Base-by-base conservation (phyloP, 331 rosid genomes). In the Malus hybrid region DNA sequence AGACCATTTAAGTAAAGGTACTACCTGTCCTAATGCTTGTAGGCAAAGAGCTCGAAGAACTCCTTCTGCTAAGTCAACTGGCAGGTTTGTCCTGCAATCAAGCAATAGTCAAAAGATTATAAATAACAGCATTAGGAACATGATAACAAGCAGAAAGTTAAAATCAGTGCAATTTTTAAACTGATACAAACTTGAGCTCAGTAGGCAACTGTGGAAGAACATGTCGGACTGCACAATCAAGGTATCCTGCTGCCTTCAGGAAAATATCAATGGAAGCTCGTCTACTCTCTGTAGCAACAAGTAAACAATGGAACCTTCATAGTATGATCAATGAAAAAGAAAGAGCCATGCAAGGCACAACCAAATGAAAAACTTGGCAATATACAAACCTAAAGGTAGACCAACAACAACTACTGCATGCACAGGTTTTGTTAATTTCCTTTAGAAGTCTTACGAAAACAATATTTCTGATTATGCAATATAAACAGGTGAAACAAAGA, bases 21-120 rank as follows among this genome's bases (percentile, higher is more conserved):
- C 31, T 88, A 94, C 99, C 97, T 86, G 92, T 82, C 99, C 97
- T 72, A 94, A 81, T 72, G 99, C 97, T 81, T 90, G 99, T 57
- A 94, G 87, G 88, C 91, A 79, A 73, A 92, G 96, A 13, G 97
- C 97, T 77, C 99, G 92, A 75, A 94, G 96, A 85, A 86, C 93
- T 61, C 97, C 99, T 83, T 94, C 99, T 65, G 93, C 88, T 63
- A 94, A 85, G 85, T 94, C 99, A 6, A 90, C 92, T 4, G 99
- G 99, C 33, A 95, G 90, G 80, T 89, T 88, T 86, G 92, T 87
- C 96, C 99, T 95, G 82, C 60, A 83, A 85, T 72, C 57, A 83
- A 73, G 65, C 73, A 67, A 74, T 42, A 64, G 61, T 65, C 36
- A 81, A 70, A 76, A 14, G 18, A 71, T 77, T 72, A 79, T 69